Evolutionary conservation across 768 basidiomycete genomes (phyloP).

Genomic region (Suillus americanus): DNA sequence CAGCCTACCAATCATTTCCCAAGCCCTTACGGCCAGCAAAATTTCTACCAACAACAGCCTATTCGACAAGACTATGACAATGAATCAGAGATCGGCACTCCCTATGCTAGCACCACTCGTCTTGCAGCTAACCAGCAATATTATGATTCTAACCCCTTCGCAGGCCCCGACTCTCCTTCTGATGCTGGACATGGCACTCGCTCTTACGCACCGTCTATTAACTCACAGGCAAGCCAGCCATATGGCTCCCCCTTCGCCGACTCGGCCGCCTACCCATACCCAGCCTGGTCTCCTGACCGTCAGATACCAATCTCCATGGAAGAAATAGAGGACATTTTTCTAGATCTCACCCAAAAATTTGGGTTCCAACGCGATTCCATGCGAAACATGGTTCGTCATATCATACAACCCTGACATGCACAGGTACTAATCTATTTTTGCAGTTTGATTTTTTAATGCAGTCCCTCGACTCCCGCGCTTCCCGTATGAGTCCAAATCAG

Average conservation of each 20-base stretch:
- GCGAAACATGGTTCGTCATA: conserved; percentile 79
- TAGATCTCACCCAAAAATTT: conserved; percentile 98
- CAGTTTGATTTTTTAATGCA: conserved; percentile 99
- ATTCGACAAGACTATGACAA: conserved; percentile 41
- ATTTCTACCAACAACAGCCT: conserved; percentile 24
- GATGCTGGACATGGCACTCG: conserved; percentile 34
- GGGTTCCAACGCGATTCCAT: conserved; percentile 96
- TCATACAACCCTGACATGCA: neutral
- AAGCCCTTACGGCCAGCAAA: conserved; percentile 21
- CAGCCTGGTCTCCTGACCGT: conserved; percentile 91
- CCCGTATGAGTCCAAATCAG: conserved; percentile 95
- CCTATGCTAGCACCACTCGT: conserved; percentile 58
- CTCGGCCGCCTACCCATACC: conserved; percentile 72
- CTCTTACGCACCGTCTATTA: conserved; percentile 57
- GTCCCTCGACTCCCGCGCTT: conserved; percentile 95
- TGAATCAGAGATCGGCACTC: conserved; percentile 54
- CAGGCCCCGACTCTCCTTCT: conserved; percentile 25
- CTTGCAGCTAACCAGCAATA: conserved; percentile 46
- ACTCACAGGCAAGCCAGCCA: conserved; percentile 59
- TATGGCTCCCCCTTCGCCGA: conserved; percentile 62
- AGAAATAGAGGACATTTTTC: conserved; percentile 98
- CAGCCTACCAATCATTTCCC: conserved; percentile 28
- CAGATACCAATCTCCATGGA: conserved; percentile 97
- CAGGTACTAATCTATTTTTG: neutral
- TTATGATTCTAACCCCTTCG: conserved; percentile 24